A percentile compares a stretch with the other conserved stretches of the same genome.
Conservation (phyloP, 2,329 filamentous ascomycete species). For the Trichoderma atroviride region DNA sequence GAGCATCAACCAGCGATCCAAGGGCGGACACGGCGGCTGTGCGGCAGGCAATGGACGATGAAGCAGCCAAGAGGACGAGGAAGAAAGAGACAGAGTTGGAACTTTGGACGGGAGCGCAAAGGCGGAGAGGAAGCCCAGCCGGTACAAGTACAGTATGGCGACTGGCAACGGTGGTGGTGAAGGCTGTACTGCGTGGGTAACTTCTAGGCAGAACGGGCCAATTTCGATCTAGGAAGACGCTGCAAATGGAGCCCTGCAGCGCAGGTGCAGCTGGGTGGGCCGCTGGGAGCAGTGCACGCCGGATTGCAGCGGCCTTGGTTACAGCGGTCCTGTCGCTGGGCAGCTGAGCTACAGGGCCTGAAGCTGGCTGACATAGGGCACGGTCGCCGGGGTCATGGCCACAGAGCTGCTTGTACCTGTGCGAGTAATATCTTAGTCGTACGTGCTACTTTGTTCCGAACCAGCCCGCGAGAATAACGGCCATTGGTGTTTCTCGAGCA, state of each 20-base stretch:
- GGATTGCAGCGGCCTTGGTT: background rate
- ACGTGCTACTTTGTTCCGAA: background rate
- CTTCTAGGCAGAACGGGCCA: conserved; percentile 19
- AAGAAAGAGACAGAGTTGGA: background rate
- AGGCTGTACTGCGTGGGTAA: background rate
- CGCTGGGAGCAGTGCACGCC: conserved; percentile 4
- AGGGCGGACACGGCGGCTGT: conserved; percentile 8
- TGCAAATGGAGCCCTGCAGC: conserved; percentile 2
- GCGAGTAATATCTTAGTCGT: background rate
- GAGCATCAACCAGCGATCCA: conserved; percentile 16
- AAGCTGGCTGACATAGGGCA: background rate
- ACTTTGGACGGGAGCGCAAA: background rate
- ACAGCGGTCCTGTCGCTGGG: background rate
- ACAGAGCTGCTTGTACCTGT: background rate
- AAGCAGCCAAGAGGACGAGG: background rate
- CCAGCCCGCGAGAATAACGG: background rate
- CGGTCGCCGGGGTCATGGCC: background rate
- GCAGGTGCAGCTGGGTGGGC: conserved; percentile 1
- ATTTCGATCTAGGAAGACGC: background rate
- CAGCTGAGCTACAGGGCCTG: background rate
- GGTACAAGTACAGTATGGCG: background rate
- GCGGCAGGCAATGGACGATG: conserved; percentile 3
- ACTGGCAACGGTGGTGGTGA: background rate
- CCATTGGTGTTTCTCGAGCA: background rate
- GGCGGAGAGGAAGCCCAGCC: conserved; percentile 5